Conservation (phyloP, 2,329 filamentous ascomycete species). For the Penicillium sp. region DNA sequence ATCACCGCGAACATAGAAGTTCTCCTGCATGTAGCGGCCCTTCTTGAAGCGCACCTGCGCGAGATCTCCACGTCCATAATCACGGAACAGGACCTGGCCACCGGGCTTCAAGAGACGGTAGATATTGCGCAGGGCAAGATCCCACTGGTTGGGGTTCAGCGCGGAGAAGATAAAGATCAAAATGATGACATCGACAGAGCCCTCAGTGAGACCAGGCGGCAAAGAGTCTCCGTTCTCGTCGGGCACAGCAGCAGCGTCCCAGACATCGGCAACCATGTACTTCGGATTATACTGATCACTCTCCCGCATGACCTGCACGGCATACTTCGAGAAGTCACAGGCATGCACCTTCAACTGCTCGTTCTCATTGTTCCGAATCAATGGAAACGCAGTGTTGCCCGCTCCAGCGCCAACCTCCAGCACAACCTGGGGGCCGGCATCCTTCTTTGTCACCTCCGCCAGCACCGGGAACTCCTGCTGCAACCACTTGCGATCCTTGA, state of each 20-base stretch:
- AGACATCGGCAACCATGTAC: conserved; percentile 84
- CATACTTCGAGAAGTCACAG: conserved; percentile 94
- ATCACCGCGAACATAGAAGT: conserved; percentile 95
- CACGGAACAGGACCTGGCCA: conserved; percentile 90
- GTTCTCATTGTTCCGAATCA: conserved; percentile 82
- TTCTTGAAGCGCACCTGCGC: conserved; percentile 98
- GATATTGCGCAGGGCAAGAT: conserved; percentile 76
- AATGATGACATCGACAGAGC: conserved; percentile 85
- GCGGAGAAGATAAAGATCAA: conserved; percentile 98
- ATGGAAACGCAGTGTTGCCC: conserved; percentile 93
- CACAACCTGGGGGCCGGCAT: conserved; percentile 68
- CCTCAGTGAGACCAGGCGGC: conserved; percentile 73
- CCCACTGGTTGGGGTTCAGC: conserved; percentile 81
- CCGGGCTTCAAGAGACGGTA: conserved; percentile 83
- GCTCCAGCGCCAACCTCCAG: conserved; percentile 94
- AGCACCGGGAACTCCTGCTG: conserved; percentile 93
- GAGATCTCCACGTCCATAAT: conserved; percentile 93
- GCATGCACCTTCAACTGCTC: conserved; percentile 79
- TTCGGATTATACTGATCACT: conserved; percentile 73
- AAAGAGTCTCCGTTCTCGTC: conserved; percentile 53
- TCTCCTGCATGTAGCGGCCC: conserved; percentile 88
- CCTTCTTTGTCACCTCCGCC: conserved; percentile 69
- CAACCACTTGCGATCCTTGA: conserved; percentile 98
- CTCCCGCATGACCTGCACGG: conserved; percentile 85
- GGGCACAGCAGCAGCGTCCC: conserved; percentile 74